These are phyloP conservation scores for Oryza officinalis DNA, from an alignment of 176 grass and related monocot species.

Conservation along the genomic window DNA sequence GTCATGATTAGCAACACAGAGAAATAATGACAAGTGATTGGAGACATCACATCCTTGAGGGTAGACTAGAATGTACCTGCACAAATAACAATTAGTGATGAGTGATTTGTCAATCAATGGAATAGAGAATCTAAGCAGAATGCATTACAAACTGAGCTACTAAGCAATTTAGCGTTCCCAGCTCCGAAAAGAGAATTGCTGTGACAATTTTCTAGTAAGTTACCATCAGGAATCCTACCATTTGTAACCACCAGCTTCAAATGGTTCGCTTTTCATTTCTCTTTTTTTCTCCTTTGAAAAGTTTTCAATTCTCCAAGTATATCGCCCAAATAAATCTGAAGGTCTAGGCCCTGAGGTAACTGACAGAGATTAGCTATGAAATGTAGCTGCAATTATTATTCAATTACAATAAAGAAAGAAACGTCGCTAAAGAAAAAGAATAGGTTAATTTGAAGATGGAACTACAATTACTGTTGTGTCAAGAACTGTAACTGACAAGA, in stretches of 20 bases:
- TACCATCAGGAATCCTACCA: background rate
- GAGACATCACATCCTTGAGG: slow-evolving; percentile 96
- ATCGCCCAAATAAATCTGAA: slow-evolving; percentile 65
- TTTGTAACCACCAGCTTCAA: background rate
- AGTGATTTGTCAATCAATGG: background rate
- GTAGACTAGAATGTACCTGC: slow-evolving; percentile 97
- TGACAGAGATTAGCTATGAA: slow-evolving; percentile 30
- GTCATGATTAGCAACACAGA: slow-evolving; percentile 96
- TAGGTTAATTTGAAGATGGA: slow-evolving; percentile 5
- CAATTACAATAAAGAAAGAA: slow-evolving; percentile 32
- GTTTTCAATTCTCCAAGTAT: slow-evolving; percentile 93
- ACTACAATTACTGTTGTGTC: background rate
- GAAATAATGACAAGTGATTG: slow-evolving; percentile 97
- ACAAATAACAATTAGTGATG: slow-evolving; percentile 41
- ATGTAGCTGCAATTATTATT: slow-evolving; percentile 9
- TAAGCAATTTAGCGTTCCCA: slow-evolving; percentile 13
- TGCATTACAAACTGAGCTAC: background rate
- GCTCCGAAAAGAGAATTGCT: background rate
- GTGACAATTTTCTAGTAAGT: background rate
- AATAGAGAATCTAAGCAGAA: slow-evolving; percentile 26
- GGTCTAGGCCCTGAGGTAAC: slow-evolving; percentile 72
- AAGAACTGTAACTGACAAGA: slow-evolving; percentile 28
- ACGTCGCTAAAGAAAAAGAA: background rate
- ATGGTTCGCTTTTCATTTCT: slow-evolving; percentile 79
- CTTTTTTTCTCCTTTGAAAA: slow-evolving; percentile 93